Evolutionary conservation across 2,329 filamentous ascomycete species (phyloP).

Genomic region (Simplicillium sp.): DNA sequence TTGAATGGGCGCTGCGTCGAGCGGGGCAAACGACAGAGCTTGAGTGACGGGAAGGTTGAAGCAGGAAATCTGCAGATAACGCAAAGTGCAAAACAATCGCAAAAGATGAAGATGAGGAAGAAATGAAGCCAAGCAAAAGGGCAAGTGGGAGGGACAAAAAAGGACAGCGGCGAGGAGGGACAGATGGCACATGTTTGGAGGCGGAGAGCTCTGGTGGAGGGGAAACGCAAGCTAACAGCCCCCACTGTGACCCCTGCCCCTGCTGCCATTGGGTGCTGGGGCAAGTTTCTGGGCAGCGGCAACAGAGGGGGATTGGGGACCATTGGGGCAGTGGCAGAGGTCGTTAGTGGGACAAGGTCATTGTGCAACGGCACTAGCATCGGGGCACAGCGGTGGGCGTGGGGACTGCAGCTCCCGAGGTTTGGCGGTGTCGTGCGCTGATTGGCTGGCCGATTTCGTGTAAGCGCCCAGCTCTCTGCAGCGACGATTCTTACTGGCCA

Average conservation of each 20-base stretch:
- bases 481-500: slow-evolving; percentile 4
- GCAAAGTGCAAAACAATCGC: background rate
- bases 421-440: background rate
- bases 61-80: background rate
- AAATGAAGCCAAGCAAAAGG: background rate
- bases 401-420: background rate
- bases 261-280: no score
- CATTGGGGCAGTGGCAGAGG: no score
- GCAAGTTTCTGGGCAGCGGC: no score
- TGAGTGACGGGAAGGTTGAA: background rate
- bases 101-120: background rate
- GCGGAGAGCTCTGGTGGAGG: no score
- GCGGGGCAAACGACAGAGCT: no score
- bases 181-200: background rate
- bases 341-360: no score
- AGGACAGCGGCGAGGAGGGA: background rate
- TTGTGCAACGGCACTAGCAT: no score
- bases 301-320: no score
- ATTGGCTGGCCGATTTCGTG: slow-evolving; percentile 2
- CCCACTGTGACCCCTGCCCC: no score
- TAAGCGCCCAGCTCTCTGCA: slow-evolving; percentile 5
- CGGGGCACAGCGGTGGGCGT: background rate
- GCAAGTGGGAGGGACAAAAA: background rate
- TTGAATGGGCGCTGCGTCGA: no score
- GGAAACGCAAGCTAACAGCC: no score